These are phyloP conservation scores for Adenanthera pavonina DNA, from an alignment of 306 rosid genomes.

Conservation along the genomic window DNA sequence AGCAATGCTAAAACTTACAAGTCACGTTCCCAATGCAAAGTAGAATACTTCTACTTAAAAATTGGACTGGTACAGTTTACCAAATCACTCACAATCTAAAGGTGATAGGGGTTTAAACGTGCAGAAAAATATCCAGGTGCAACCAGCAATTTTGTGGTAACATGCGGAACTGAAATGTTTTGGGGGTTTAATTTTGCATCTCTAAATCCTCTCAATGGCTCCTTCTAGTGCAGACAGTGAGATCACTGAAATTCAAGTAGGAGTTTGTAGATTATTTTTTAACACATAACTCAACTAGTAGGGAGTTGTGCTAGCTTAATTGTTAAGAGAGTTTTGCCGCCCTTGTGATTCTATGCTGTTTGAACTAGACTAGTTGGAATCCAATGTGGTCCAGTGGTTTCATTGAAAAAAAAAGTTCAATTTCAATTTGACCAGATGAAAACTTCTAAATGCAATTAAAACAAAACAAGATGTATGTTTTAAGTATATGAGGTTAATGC, in stretches of 20 bases:
- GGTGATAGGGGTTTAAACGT: neutral
- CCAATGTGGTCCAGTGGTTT: too few relatives aligned
- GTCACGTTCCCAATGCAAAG: neutral
- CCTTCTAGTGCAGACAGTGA: neutral
- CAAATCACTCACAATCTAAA: constrained; percentile 2
- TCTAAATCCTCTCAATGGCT: neutral
- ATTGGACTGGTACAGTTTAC: neutral
- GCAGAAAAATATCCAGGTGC: neutral
- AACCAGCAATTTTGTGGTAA: neutral
- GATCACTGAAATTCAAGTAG: neutral
- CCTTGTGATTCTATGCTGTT: too few relatives aligned
- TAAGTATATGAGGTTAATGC: too few relatives aligned
- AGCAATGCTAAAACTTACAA: neutral
- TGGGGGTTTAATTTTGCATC: neutral
- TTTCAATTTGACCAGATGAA: neutral
- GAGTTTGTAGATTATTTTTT: neutral
- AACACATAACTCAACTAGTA: neutral
- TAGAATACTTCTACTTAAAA: neutral
- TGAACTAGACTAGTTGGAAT: too few relatives aligned
- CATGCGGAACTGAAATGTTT: neutral
- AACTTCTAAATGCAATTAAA: neutral
- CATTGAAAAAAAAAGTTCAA: neutral
- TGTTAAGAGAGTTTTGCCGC: too few relatives aligned
- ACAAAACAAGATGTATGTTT: neutral
- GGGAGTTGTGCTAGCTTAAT: too few relatives aligned